Percentiles rank a stretch among this genome's conserved stretches.
phyloP scores from a whole-genome alignment of 306 rosid species.

The Dryas drummondii region DNA sequence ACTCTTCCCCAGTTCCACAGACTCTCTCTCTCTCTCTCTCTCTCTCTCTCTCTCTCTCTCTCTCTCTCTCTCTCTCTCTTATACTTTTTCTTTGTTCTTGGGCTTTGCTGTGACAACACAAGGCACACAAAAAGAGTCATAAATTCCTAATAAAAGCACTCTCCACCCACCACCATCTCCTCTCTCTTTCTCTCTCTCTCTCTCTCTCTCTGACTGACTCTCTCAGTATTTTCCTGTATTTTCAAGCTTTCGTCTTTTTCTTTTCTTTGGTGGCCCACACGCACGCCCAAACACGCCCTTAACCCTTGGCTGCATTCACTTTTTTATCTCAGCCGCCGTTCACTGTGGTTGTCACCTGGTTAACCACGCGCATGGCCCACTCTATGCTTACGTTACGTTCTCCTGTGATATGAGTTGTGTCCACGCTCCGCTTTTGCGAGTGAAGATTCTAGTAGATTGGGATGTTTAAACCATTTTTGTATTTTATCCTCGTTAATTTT shows the following conservation, averaged over 20 bases:
- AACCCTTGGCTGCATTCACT: conserved; percentile 38
- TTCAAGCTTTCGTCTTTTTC: conserved; percentile 23
- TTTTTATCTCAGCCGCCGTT: conserved; percentile 55
- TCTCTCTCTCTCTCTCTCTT: neutral
- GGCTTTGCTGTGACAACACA: conserved; percentile 28
- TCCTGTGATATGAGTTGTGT: neutral
- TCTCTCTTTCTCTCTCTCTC: conserved; percentile 14
- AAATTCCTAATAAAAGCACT: conserved; percentile 9
- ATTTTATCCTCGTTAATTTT: neutral
- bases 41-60: neutral
- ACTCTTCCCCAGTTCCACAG: too few relatives aligned
- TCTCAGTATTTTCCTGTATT: neutral
- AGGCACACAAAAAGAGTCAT: neutral
- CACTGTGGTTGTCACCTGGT: conserved; percentile 31
- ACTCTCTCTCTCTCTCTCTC: neutral
- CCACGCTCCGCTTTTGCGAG: neutral
- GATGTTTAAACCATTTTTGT: neutral
- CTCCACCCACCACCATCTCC: conserved; percentile 20
- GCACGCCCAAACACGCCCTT: conserved; percentile 39
- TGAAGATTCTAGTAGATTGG: neutral
- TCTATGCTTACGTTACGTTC: neutral
- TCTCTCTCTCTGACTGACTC: neutral
- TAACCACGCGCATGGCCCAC: conserved; percentile 30
- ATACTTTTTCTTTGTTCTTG: conserved; percentile 14
- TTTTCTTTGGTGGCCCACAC: conserved; percentile 26